A percentile compares a stretch with the other conserved stretches of the same genome.
Evolutionary conservation across 1,284 basidiomycete species (phyloP).

Genomic region (Cutaneotrichosporon mucoides): DNA sequence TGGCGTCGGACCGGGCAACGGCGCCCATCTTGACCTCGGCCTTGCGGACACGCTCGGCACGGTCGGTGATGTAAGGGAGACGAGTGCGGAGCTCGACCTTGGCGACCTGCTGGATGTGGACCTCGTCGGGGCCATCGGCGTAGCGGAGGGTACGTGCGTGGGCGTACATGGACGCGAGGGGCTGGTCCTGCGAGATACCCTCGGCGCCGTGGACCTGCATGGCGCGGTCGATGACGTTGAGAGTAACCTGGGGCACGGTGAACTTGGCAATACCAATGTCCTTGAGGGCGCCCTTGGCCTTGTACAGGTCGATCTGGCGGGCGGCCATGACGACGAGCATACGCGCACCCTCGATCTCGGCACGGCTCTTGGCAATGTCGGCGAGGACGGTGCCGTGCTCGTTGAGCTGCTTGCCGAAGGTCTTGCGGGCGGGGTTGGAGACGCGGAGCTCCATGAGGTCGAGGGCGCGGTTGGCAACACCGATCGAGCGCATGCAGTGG

Average conservation of each 20-base stretch:
- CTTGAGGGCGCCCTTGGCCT: constrained; percentile 91
- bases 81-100: constrained; percentile 66
- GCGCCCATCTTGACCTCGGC: constrained; percentile 11
- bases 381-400: constrained; percentile 88
- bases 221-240: constrained; percentile 81
- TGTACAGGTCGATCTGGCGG: constrained; percentile 82
- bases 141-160: constrained; percentile 79
- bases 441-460: constrained; percentile 88
- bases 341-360: constrained; percentile 84
- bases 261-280: constrained; percentile 99
- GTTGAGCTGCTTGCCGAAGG: constrained; percentile 86
- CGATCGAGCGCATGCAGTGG: constrained; percentile 97
- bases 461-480: constrained; percentile 76
- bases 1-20: neutral
- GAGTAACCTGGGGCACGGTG: constrained; percentile 83
- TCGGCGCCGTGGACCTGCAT: constrained; percentile 95
- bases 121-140: constrained; percentile 90
- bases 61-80: constrained; percentile 14
- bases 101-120: constrained; percentile 92
- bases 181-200: constrained; percentile 85
- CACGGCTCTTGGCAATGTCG: constrained; percentile 85
- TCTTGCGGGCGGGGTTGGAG: constrained; percentile 82
- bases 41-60: constrained; percentile 9
- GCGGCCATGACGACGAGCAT: constrained; percentile 89
- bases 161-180: constrained; percentile 73